A percentile compares a stretch with the other conserved stretches of the same genome.
Conservation (phyloP, 768 basidiomycete genomes). For the Gloeophyllum trabeum region DNA sequence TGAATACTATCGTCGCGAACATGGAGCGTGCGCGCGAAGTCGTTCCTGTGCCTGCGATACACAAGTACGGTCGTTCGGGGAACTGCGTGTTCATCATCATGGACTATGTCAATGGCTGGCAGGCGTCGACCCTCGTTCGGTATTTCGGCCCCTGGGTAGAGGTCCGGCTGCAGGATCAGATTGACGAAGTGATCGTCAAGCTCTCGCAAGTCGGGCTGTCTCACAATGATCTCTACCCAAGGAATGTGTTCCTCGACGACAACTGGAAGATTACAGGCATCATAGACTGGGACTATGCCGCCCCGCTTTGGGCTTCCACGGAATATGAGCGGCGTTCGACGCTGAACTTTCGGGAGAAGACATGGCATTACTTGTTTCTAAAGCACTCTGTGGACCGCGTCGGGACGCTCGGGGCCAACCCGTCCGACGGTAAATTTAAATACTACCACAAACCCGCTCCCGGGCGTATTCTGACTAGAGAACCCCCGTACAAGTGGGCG, state of each 20-base stretch:
- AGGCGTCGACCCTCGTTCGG: background rate
- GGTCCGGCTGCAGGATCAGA: background rate
- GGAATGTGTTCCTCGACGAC: background rate
- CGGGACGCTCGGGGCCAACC: background rate
- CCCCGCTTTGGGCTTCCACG: background rate
- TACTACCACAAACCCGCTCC: background rate
- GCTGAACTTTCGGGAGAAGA: background rate
- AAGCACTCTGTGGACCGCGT: background rate
- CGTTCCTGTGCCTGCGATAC: background rate
- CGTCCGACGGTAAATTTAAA: background rate
- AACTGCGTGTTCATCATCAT: background rate
- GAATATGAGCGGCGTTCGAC: background rate
- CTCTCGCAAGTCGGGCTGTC: background rate
- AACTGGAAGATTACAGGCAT: background rate
- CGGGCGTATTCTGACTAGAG: background rate
- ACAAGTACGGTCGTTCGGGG: background rate
- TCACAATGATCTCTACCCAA: background rate
- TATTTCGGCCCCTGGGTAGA: background rate
- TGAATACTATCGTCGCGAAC: background rate
- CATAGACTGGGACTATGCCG: background rate
- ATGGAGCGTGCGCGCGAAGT: background rate
- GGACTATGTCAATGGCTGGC: background rate
- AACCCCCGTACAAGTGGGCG: background rate
- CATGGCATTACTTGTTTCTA: background rate
- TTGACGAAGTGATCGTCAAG: background rate